Evolutionary conservation across 2,329 filamentous ascomycete genomes (phyloP).

Genomic region (Colletotrichum magnum): DNA sequence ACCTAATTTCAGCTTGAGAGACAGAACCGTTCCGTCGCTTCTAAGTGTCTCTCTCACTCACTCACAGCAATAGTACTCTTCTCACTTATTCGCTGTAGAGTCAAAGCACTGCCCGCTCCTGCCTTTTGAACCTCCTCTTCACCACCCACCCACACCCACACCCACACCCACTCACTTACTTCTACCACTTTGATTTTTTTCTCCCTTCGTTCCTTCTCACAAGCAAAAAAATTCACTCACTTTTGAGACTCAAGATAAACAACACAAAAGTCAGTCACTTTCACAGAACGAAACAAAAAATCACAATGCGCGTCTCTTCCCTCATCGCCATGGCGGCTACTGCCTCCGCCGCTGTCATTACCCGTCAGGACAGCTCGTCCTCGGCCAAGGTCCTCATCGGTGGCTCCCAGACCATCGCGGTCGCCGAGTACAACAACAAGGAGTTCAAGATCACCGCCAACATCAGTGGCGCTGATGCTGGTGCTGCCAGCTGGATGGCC

Average conservation of each 20-base stretch:
- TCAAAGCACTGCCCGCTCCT: background rate
- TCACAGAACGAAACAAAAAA: background rate
- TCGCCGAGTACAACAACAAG: conserved; percentile 58
- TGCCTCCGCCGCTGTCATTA: conserved; percentile 32
- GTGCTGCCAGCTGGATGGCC: conserved; percentile 61
- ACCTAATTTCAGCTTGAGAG: conserved; percentile 9
- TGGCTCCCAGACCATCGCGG: conserved; percentile 55
- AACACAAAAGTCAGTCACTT: background rate
- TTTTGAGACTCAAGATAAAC: too few species aligned
- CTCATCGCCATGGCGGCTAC: conserved; percentile 27
- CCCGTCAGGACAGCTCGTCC: conserved; percentile 19
- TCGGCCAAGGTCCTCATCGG: conserved; percentile 56
- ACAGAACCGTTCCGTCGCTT: background rate
- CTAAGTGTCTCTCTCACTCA: background rate
- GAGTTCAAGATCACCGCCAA: conserved; percentile 55
- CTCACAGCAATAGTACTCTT: background rate
- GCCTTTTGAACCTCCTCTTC: background rate
- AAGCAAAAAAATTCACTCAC: too few species aligned
- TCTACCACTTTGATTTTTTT: background rate
- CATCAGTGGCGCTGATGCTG: conserved; percentile 47
- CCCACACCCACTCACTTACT: too few species aligned
- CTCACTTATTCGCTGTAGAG: background rate
- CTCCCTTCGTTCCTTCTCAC: background rate
- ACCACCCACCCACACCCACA: too few species aligned
- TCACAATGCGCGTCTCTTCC: conserved; percentile 32